These are phyloP conservation scores for Pseudopediastrum boryanum DNA, from an alignment of 139 green algal genomes.

Conservation along the genomic window DNA sequence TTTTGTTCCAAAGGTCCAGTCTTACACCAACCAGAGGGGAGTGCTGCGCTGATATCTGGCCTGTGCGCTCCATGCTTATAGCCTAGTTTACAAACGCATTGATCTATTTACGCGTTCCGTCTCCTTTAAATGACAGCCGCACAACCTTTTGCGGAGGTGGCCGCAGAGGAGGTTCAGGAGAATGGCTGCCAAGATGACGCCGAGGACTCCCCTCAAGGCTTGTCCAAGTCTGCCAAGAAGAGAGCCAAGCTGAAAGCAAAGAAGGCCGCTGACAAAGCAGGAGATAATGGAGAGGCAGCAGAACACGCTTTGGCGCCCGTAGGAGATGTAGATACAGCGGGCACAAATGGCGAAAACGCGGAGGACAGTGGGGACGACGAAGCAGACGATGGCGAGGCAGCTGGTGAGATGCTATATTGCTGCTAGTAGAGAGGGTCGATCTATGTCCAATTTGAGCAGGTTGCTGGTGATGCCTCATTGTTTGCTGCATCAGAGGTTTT, in stretches of 20 bases:
- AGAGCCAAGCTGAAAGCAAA: conserved; percentile 65
- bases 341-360: conserved; percentile 31
- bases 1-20: too few species aligned
- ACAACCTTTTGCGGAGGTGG: neutral
- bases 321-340: conserved; percentile 2
- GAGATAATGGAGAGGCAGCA: neutral
- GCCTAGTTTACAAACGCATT: too few species aligned
- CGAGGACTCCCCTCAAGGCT: neutral
- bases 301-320: neutral
- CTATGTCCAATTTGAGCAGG: too few species aligned
- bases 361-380: conserved; percentile 39
- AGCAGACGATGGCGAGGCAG: conserved; percentile 37
- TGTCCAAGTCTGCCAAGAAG: conserved; percentile 69
- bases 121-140: neutral
- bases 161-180: neutral
- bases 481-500: too few species aligned
- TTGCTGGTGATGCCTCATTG: too few species aligned
- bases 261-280: conserved; percentile 25
- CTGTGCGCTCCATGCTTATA: too few species aligned
- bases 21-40: too few species aligned
- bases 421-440: too few species aligned
- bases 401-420: too few species aligned
- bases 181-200: neutral
- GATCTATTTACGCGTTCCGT: too few species aligned
- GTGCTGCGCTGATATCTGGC: too few species aligned